Base-by-base conservation (phyloP, 495 filamentous ascomycete genomes). In the Daldinia vernicosa region DNA sequence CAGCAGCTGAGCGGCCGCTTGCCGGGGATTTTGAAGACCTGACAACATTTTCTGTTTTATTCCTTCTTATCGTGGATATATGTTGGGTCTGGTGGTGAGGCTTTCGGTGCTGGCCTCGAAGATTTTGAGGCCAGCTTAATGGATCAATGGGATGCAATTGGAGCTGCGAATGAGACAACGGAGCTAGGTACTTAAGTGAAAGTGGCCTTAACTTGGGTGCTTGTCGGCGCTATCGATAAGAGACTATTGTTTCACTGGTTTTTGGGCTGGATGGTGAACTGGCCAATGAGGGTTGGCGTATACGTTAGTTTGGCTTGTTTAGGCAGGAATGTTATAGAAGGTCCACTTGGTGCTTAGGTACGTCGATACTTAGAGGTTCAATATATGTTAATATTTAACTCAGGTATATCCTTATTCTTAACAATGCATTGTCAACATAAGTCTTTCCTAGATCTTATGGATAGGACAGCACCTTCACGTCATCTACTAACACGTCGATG, bases 1-100 rank as follows among this genome's bases (percentile, higher is more conserved):
- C 75, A 99, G 89, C 68, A 94, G 79, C 82, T 98, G 96, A n/a
- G 91, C 86, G 69, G 93, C 88, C 35, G 92, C 87, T 72, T 95
- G 93, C 73, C 95, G 92, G 59, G 93, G 90, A 75, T 93, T 92
- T 69, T 83, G 79, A 60, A 95, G 81, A 35, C 85, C 81, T 59
- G 91, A 93, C 63, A 96, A 77, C 94, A 97, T 97, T 56, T 59
- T 68, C n/a, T 8, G 22, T 19, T 33, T 60, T 39, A 51, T 39
- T 58, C 11, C 14, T 60, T 52, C 19, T 9, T 28, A 30, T 47
- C 15, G 1, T 0, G 30, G 24, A 35, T 28, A 33, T 30, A 4
- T 30, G 47, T 52, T 50, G 15, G 14, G 30, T 40, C 8, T 26
- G 22, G 51, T 52, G 32, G 28, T 15, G 43, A 24, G 50, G 30